phyloP scores from a whole-genome alignment of 1,284 basidiomycete species.

The Marasmius tenuissimus region DNA sequence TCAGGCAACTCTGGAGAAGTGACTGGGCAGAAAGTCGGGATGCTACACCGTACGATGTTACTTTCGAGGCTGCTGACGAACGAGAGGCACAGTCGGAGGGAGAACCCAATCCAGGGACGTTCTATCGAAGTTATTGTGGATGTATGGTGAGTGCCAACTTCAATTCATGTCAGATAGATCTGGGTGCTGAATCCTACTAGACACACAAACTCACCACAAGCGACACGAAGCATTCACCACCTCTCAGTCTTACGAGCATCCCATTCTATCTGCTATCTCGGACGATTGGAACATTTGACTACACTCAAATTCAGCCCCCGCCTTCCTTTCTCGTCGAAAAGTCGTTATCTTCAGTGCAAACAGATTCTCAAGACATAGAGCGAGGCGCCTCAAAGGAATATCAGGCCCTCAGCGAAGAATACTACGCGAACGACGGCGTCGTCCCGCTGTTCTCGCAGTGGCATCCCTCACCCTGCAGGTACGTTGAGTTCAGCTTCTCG shows the following conservation, averaged over 20 bases:
- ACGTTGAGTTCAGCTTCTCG: constrained; percentile 9
- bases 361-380: background rate
- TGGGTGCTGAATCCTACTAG: constrained; percentile 6
- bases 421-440: constrained; percentile 47
- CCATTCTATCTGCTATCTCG: constrained; percentile 25
- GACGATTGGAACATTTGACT: constrained; percentile 36
- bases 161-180: constrained; percentile 11
- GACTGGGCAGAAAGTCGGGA: constrained; percentile 51
- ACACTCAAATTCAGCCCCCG: constrained; percentile 31
- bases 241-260: constrained; percentile 19
- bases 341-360: background rate
- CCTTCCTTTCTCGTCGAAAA: constrained; percentile 32
- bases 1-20: constrained; percentile 43
- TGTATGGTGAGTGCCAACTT: constrained; percentile 32
- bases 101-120: constrained; percentile 33
- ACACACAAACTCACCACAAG: constrained; percentile 1
- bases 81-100: constrained; percentile 44
- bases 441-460: constrained; percentile 55
- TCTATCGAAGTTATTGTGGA: constrained; percentile 43
- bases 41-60: constrained; percentile 47
- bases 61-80: constrained; percentile 44
- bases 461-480: constrained; percentile 50
- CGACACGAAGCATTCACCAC: background rate
- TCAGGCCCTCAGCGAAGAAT: constrained; percentile 19
- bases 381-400: background rate